A percentile compares a stretch with the other conserved stretches of the same genome.
Conservation (phyloP, 192 early-diverging fungal species). For the Coemansia sp. region DNA sequence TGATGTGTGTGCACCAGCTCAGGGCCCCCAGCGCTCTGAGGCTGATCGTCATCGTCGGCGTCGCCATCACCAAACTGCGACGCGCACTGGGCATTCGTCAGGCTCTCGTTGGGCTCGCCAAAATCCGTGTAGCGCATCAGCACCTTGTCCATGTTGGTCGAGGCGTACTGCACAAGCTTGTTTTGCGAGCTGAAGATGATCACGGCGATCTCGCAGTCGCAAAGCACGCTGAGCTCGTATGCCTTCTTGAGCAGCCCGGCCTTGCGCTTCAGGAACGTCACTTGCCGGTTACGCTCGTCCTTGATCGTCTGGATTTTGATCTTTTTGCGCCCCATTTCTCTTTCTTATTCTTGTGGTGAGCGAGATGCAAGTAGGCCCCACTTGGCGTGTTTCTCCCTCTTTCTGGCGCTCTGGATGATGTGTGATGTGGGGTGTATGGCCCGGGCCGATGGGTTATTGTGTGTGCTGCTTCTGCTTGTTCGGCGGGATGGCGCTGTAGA, state of each 20-base stretch:
- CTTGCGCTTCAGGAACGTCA: constrained; percentile 94
- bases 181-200: constrained; percentile 93
- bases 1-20: too few species aligned
- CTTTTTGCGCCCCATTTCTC: constrained; percentile 88
- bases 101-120: constrained; percentile 54
- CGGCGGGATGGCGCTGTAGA: too few species aligned
- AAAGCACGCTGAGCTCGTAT: constrained; percentile 89
- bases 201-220: constrained; percentile 92
- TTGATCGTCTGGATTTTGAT: constrained; percentile 88
- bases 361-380: background rate
- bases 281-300: constrained; percentile 90
- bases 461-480: too few species aligned
- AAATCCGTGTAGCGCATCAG: constrained; percentile 80
- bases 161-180: constrained; percentile 91
- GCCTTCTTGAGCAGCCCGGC: constrained; percentile 96
- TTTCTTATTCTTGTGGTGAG: background rate
- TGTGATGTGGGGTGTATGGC: too few species aligned
- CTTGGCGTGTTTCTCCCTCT: too few species aligned
- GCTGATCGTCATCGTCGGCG: constrained; percentile 17
- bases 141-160: constrained; percentile 91
- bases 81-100: constrained; percentile 56
- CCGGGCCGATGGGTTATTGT: too few species aligned
- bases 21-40: too few species aligned
- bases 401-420: too few species aligned
- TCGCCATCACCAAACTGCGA: constrained; percentile 31